Percentiles rank a stretch among this genome's conserved stretches.
Evolutionary conservation across 805 yeast species (phyloP).

Genomic region (Cyberlindnera meyerae): DNA sequence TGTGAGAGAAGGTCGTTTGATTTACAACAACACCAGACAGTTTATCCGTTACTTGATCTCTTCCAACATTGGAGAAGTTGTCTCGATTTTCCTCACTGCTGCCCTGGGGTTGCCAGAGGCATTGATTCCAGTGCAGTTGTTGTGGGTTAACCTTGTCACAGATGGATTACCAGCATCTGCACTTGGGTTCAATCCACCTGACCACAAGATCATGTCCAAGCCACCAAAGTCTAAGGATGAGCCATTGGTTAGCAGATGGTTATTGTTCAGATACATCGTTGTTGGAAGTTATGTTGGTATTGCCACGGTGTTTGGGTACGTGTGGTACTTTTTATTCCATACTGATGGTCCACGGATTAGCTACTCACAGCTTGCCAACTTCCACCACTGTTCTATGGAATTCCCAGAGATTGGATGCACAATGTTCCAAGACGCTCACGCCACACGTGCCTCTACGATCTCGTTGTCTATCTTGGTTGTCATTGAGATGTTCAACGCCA

Average conservation of each 20-base stretch:
- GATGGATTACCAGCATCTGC: conserved; percentile 60
- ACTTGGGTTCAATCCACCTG: conserved; percentile 44
- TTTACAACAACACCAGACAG: conserved; percentile 38
- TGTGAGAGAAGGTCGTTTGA: conserved; percentile 50
- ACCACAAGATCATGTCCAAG: conserved; percentile 32
- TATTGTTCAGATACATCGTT: conserved; percentile 34
- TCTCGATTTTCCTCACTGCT: conserved; percentile 50
- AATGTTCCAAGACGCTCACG: conserved; percentile 26
- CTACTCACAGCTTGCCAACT: conserved; percentile 30
- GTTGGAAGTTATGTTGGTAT: conserved; percentile 37
- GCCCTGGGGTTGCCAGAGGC: conserved; percentile 49
- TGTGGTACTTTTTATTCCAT: conserved; percentile 35
- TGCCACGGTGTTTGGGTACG: conserved; percentile 39
- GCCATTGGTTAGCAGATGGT: conserved; percentile 34
- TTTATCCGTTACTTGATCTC: conserved; percentile 42
- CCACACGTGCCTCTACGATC: conserved; percentile 33
- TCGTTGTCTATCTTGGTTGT: conserved; percentile 36
- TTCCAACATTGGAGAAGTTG: conserved; percentile 54
- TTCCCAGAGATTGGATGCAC: conserved; percentile 32
- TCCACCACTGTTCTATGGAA: conserved; percentile 30
- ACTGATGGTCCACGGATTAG: conserved; percentile 33
- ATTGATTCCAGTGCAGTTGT: conserved; percentile 50
- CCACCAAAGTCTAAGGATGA: conserved; percentile 35
- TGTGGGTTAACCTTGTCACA: conserved; percentile 55
- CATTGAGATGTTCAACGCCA: conserved; percentile 38